phyloP scores from a whole-genome alignment of 352 stramenopile species.

The Peronosclerospora sorghi region DNA sequence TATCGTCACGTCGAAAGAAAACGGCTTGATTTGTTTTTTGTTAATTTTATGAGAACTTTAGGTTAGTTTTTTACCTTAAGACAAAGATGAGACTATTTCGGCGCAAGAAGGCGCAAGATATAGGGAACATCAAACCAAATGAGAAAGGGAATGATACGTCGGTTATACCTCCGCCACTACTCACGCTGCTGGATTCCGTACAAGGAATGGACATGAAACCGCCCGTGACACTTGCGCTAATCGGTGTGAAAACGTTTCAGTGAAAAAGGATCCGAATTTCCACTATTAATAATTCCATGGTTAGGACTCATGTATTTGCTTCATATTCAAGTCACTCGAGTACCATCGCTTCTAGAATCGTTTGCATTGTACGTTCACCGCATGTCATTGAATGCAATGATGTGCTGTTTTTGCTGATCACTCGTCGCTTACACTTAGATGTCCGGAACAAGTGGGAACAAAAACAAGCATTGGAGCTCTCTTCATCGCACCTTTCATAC shows the following conservation, averaged over 20 bases:
- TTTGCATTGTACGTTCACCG: slow-evolving; percentile 34
- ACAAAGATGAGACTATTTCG: slow-evolving; percentile 10
- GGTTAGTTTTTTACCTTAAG: no score
- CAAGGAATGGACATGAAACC: slow-evolving; percentile 51
- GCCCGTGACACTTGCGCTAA: slow-evolving; percentile 33
- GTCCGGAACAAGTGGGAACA: slow-evolving; percentile 42
- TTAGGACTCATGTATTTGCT: slow-evolving; percentile 43
- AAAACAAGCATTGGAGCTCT: slow-evolving; percentile 33
- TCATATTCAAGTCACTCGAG: slow-evolving; percentile 39
- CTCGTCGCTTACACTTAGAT: slow-evolving; percentile 24
- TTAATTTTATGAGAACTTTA: not conserved
- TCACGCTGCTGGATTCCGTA: slow-evolving; percentile 32
- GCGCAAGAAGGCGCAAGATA: slow-evolving; percentile 10
- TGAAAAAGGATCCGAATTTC: not conserved
- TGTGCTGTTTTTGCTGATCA: not conserved
- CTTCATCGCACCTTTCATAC: slow-evolving; percentile 65
- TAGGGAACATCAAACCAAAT: not conserved
- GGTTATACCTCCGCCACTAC: slow-evolving; percentile 21
- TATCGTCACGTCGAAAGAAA: slow-evolving; percentile 15
- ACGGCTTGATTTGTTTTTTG: slow-evolving; percentile 7
- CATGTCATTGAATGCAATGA: not conserved
- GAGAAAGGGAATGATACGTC: slow-evolving; percentile 4
- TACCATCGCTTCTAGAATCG: slow-evolving; percentile 19
- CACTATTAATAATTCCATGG: not conserved
- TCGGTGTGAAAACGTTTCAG: slow-evolving; percentile 19